Conservation (phyloP, 2,329 filamentous ascomycete genomes). For the Paecilomyces niveus region DNA sequence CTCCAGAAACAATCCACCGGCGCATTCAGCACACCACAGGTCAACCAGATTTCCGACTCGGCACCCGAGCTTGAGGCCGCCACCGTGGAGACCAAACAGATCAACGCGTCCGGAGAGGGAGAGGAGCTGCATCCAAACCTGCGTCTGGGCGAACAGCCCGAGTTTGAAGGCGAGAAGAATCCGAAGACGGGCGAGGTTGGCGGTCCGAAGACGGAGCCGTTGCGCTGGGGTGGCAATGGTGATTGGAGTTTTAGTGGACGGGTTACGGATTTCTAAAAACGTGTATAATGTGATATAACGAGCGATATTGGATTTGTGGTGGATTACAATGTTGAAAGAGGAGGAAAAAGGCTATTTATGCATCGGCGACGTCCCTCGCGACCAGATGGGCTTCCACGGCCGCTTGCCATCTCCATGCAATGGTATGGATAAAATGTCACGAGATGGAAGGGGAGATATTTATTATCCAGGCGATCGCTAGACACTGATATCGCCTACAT, state of each 20-base stretch:
- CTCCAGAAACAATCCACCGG: constrained; percentile 72
- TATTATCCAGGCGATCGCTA: neutral
- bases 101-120: constrained; percentile 51
- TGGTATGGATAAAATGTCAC: neutral
- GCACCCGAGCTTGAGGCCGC: constrained; percentile 13
- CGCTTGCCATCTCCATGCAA: neutral
- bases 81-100: constrained; percentile 23
- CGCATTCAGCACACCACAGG: constrained; percentile 60
- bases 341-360: neutral
- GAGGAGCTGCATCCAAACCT: constrained; percentile 65
- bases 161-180: constrained; percentile 89
- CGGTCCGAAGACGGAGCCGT: constrained; percentile 92
- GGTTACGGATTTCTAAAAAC: constrained; percentile 79
- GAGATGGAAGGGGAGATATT: neutral
- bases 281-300: neutral
- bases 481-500: neutral
- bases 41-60: constrained; percentile 45
- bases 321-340: neutral
- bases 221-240: constrained; percentile 71
- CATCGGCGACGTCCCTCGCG: neutral
- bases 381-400: neutral
- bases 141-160: constrained; percentile 69
- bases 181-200: constrained; percentile 93
- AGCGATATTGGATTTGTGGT: neutral
- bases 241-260: constrained; percentile 94